phyloP scores from a whole-genome alignment of 768 basidiomycete species.

The Podaxis sp. region DNA sequence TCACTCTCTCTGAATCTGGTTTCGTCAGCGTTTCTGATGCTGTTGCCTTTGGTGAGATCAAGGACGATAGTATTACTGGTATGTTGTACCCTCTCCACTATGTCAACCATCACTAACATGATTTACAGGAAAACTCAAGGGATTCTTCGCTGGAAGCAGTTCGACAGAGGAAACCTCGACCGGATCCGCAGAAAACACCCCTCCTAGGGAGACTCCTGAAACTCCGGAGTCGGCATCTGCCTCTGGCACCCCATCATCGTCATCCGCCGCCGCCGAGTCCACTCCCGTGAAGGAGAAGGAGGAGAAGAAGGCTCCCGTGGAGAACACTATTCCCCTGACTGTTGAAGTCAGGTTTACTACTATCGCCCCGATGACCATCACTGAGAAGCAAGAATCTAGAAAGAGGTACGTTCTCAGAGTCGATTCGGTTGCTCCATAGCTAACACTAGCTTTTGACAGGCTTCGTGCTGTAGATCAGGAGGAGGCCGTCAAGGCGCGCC shows the following conservation, averaged over 20 bases:
- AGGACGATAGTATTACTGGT: constrained; percentile 79
- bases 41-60: constrained; percentile 75
- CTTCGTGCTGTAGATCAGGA: constrained; percentile 76
- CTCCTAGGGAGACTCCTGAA: constrained; percentile 37
- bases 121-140: constrained; percentile 76
- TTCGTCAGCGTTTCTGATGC: constrained; percentile 82
- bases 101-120: neutral
- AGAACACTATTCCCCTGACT: constrained; percentile 68
- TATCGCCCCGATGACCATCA: constrained; percentile 72
- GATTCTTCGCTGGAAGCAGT: constrained; percentile 70
- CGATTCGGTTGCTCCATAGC: neutral
- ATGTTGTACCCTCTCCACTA: constrained; percentile 19
- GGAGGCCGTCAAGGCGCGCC: constrained; percentile 72
- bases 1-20: constrained; percentile 84
- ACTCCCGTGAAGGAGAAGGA: constrained; percentile 37
- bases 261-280: constrained; percentile 35
- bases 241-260: constrained; percentile 31
- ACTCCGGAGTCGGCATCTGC: constrained; percentile 27
- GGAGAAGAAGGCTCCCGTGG: constrained; percentile 38
- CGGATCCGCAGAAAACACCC: constrained; percentile 41
- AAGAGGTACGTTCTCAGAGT: constrained; percentile 52
- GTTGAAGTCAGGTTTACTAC: constrained; percentile 64
- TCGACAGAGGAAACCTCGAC: constrained; percentile 39
- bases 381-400: constrained; percentile 73
- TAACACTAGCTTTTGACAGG: constrained; percentile 37